Evolutionary conservation across 768 basidiomycete genomes (phyloP).

Genomic region (Mycena chlorophos): DNA sequence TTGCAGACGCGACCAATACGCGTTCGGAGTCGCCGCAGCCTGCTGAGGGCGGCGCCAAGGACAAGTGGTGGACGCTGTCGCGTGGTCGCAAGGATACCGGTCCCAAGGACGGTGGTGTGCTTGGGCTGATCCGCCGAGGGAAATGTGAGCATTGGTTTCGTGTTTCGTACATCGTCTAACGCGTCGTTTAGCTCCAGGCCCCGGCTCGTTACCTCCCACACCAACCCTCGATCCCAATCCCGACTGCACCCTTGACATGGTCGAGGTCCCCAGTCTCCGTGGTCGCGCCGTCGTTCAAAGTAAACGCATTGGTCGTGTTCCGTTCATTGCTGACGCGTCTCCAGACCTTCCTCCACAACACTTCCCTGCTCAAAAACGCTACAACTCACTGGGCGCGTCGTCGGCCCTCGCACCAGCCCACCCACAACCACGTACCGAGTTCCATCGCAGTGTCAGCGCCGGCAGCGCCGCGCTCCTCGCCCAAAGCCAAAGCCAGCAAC

Average conservation of each 20-base stretch:
- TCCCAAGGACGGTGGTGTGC: slow-evolving; percentile 47
- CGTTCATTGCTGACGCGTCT: slow-evolving; percentile 5
- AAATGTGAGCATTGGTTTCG: slow-evolving; percentile 40
- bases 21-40: slow-evolving; percentile 25
- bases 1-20: slow-evolving; percentile 48
- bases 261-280: slow-evolving; percentile 17
- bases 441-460: slow-evolving; percentile 26
- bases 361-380: slow-evolving; percentile 44
- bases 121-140: slow-evolving; percentile 30
- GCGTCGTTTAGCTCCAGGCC: slow-evolving; percentile 10
- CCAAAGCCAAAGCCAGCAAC: neutral
- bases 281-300: slow-evolving; percentile 3
- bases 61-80: slow-evolving; percentile 84
- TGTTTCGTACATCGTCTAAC: neutral
- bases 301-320: slow-evolving; percentile 24
- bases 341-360: slow-evolving; percentile 6
- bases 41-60: slow-evolving; percentile 44
- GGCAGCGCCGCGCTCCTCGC: slow-evolving; percentile 3
- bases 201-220: neutral
- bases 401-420: slow-evolving; percentile 12
- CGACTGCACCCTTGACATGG: slow-evolving; percentile 21
- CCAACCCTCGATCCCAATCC: no score
- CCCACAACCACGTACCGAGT: slow-evolving; percentile 4
- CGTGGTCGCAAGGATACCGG: slow-evolving; percentile 74
- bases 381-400: slow-evolving; percentile 56